Base-by-base conservation (phyloP, 176 grass and related monocot species). In the Oryza meridionalis region DNA sequence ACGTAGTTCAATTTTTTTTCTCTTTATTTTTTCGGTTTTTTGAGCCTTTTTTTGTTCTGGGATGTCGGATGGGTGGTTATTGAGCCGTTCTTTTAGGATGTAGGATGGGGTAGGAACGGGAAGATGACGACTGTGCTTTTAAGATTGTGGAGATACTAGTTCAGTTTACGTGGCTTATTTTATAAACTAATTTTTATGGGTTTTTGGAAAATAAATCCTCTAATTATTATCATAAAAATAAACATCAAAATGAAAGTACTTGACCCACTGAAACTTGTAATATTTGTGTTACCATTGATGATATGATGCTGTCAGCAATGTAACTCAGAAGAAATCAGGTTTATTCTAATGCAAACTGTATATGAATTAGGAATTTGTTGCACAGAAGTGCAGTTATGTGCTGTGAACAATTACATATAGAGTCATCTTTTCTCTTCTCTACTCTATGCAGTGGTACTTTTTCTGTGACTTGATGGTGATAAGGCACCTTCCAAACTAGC, bases 161-260 rank as follows among this genome's bases (percentile, higher is more conserved):
- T 62, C 55, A 72, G 10, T 72, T 72, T 62, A 3, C 43, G 31
- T 12, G 0, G 7, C 13, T 25, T 49, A 65, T 24, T 51, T 74
- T 51, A 3, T 0, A 10, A 44, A 82, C 12, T 82, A 44, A 44
- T 61, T 72, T 72, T 82, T 72, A 62, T 62, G 79, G 79, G 3
- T 40, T 59, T 70, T 49, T 75, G 25, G 29, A 71, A 71, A 44
- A 3, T 21, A 71, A 24, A 24, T 71, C 9, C 9, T 21, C 33
- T 19, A 35, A 19, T 71, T 42, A 9, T 71, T 44, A 71, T 71
- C 11, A n/a, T 71, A 24, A 13, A 71, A 71, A 13, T 5, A 21
- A 71, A 71, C 1, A 8, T 2, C 8, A n/a, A 44, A 25, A 42
- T 44, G 17, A 38, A 11, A 71, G 11, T 5, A 71, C 43, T n/a